phyloP scores from a whole-genome alignment of 2,329 filamentous ascomycete species.

The Sporothrix dimorphospora region DNA sequence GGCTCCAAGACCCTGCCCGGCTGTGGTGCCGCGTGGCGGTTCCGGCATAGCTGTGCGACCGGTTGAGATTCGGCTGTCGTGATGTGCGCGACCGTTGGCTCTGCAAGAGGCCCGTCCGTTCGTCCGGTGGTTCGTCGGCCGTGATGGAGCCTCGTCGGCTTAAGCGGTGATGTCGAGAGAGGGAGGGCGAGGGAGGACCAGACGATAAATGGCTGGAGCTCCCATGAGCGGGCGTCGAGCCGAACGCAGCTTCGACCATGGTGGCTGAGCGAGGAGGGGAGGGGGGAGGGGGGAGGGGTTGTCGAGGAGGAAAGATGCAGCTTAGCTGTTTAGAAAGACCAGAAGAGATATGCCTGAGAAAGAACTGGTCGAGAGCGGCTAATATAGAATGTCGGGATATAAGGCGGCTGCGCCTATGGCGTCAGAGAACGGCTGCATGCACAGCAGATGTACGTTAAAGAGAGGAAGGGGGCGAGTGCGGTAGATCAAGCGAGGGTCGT shows the following conservation, averaged over 20 bases:
- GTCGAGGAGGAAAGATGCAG: not conserved
- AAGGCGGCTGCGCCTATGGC: not conserved
- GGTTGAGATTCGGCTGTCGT: conserved; percentile 36
- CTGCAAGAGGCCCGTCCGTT: conserved; percentile 39
- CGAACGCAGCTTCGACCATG: conserved; percentile 26
- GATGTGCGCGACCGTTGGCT: conserved; percentile 32
- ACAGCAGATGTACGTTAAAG: conserved; percentile 1
- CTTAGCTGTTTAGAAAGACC: not conserved
- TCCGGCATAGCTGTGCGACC: conserved; percentile 40
- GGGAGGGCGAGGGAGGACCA: conserved; percentile 40
- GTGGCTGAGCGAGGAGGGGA: not conserved
- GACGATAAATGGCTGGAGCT: conserved; percentile 34
- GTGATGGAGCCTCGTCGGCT: conserved; percentile 36
- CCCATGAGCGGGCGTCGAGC: not conserved
- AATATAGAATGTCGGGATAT: not conserved
- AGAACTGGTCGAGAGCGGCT: not conserved
- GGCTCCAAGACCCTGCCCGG: conserved; percentile 61
- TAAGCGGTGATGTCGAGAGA: conserved; percentile 30
- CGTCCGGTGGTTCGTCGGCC: conserved; percentile 38
- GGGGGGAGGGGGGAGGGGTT: not conserved
- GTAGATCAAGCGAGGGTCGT: not conserved
- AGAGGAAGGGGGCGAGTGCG: not conserved
- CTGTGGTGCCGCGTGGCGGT: conserved; percentile 52
- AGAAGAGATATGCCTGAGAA: not conserved
- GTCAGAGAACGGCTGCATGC: conserved; percentile 13